These are phyloP conservation scores for Pelargonium hybrid DNA, from an alignment of 441 rosid genomes.

Conservation along the genomic window DNA sequence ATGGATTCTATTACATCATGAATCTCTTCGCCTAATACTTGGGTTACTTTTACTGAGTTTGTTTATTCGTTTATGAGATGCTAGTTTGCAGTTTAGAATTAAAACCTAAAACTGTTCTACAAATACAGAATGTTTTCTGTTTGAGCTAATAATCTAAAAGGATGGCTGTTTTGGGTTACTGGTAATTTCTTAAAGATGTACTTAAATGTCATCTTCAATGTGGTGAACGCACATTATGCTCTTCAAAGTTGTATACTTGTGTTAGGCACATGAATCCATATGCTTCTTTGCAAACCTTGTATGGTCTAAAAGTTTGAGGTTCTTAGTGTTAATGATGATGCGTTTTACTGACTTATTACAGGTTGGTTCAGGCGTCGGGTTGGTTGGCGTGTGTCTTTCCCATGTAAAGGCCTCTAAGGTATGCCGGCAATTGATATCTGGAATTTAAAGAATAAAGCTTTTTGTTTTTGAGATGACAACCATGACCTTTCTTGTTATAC, in stretches of 20 bases:
- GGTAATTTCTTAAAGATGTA: not conserved
- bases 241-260: not conserved
- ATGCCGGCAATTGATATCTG: slow-evolving; percentile 7
- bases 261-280: not conserved
- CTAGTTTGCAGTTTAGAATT: not conserved
- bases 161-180: not conserved
- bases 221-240: not conserved
- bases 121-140: not conserved
- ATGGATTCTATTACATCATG: not conserved
- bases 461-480: not conserved
- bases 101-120: too few relatives aligned
- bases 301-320: not conserved
- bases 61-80: not conserved
- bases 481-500: not conserved
- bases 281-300: not conserved
- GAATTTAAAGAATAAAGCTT: not conserved
- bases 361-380: slow-evolving; percentile 92
- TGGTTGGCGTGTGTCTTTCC: slow-evolving; percentile 73
- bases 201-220: not conserved
- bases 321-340: not conserved
- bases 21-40: not conserved
- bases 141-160: not conserved
- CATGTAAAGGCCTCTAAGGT: slow-evolving; percentile 74
- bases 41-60: not conserved
- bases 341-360: slow-evolving; percentile 17